Base-by-base conservation (phyloP, 139 green algal species). In the Picochlorum sp. region DNA sequence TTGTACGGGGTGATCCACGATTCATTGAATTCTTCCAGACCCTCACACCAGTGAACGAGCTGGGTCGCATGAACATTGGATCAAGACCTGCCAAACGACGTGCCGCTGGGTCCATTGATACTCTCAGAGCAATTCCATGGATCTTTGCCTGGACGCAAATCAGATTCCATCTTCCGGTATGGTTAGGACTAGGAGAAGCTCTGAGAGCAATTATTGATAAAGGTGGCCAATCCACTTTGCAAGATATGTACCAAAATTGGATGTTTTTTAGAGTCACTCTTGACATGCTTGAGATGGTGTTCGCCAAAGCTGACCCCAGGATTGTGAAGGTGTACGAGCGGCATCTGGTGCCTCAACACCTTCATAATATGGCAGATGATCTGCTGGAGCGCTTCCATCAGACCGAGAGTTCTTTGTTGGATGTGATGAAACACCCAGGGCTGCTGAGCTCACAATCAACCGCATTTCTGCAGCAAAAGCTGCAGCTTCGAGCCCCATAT, bases 81-180 rank as follows among this genome's bases (percentile, higher is more conserved):
- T 85, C 70, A 57, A 80, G 90, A 16, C 89, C 89, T 13, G 68
- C 80, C 24, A 74, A 70, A 44, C 76, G 85, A 45, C 73, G 55
- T 22, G 94, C 95, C 57, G 74, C 74, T 3, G 81, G 89, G 63
- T 81, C 78, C 69, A 94, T 97, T 61, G 82, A 91, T 10, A 81
- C 77, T 9, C 79, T 98, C 57, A 83, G 93, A 16, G 90, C 93
- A 64, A 99, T 99, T 69, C 93, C 93, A 44, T 99, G 93, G 93
- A 93, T 97, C 70, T 98, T 99, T 74, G 89, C 93, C 20, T 99
- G 92, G 92, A 97, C 91, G 4, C 89, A 96, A 69, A 95, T 83
- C 33, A 81, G 93, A 22, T 87, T 97, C 57, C 82, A 95, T 63
- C 82, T 99, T 72, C 93, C 93, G 30, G 89, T 89, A 22, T 99